phyloP scores from a whole-genome alignment of 306 rosid species.

The Senna siamea region DNA sequence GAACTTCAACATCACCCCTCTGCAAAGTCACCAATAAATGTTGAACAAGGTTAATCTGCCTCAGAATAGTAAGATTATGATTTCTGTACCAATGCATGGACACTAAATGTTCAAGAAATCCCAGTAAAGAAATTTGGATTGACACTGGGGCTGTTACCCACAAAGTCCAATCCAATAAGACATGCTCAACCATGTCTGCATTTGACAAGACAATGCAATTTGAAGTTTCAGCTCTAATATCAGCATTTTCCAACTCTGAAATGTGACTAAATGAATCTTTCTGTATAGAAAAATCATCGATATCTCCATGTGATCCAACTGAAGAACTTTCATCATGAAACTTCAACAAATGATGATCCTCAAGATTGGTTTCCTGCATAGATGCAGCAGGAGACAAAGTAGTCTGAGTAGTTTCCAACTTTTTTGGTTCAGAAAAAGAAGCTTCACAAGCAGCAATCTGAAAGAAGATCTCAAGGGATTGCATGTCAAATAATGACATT shows the following conservation, averaged over 20 bases:
- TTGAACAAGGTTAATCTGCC: slow-evolving; percentile 93
- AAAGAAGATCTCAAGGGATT: slow-evolving; percentile 92
- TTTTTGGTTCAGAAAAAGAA: slow-evolving; percentile 97
- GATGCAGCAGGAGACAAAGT: slow-evolving; percentile 64
- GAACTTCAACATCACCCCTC: slow-evolving; percentile 99
- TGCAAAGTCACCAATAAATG: slow-evolving; percentile 96
- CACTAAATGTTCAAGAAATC: slow-evolving; percentile 96
- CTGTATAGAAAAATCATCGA: slow-evolving; percentile 88
- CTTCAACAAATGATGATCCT: slow-evolving; percentile 73
- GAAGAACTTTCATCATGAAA: slow-evolving; percentile 90
- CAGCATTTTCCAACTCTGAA: slow-evolving; percentile 93
- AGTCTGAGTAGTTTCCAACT: slow-evolving; percentile 57
- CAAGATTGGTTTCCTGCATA: slow-evolving; percentile 70
- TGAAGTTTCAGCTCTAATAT: slow-evolving; percentile 82
- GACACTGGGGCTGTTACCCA: slow-evolving; percentile 90
- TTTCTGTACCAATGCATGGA: slow-evolving; percentile 99
- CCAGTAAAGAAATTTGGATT: slow-evolving; percentile 91
- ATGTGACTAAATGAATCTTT: slow-evolving; percentile 93
- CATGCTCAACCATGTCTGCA: slow-evolving; percentile 99
- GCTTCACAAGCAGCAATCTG: slow-evolving; percentile 99
- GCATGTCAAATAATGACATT: slow-evolving; percentile 97
- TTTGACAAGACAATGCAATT: slow-evolving; percentile 97
- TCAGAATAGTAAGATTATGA: slow-evolving; percentile 93
- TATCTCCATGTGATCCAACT: slow-evolving; percentile 86
- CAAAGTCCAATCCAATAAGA: slow-evolving; percentile 97